A percentile compares a stretch with the other conserved stretches of the same genome.
phyloP scores from a whole-genome alignment of 495 filamentous ascomycete species.

The Hypoxylon lenormandii region DNA sequence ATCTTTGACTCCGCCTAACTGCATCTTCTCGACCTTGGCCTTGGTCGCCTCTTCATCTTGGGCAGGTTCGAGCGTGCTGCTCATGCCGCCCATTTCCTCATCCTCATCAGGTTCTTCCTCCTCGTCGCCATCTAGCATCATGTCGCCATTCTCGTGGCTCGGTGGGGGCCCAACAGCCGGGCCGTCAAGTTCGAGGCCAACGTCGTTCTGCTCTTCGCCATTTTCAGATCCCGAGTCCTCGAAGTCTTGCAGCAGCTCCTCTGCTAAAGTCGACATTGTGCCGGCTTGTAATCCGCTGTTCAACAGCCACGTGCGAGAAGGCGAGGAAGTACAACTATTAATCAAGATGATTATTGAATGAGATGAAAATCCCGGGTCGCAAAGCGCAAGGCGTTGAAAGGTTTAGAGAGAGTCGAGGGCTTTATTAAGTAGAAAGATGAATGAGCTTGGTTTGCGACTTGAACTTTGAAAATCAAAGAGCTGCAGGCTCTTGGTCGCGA shows the following conservation, averaged over 20 bases:
- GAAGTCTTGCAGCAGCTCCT: constrained; percentile 90
- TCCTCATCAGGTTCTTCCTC: constrained; percentile 64
- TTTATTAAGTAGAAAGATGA: constrained; percentile 12
- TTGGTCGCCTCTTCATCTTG: constrained; percentile 77
- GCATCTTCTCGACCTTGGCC: constrained; percentile 81
- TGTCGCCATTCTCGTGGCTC: constrained; percentile 51
- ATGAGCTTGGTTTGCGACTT: constrained; percentile 28
- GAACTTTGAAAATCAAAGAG: constrained; percentile 15
- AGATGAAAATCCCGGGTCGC: background rate
- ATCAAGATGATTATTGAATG: background rate
- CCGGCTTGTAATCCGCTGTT: constrained; percentile 13
- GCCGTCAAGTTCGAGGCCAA: constrained; percentile 52
- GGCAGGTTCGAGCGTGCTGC: constrained; percentile 56
- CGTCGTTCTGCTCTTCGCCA: constrained; percentile 66
- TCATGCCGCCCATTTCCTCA: constrained; percentile 66
- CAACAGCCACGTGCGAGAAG: background rate
- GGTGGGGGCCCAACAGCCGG: constrained; percentile 43
- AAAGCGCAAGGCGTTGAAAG: background rate
- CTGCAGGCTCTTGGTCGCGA: constrained; percentile 33
- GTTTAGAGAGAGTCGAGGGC: background rate
- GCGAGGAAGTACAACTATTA: background rate
- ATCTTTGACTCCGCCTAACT: constrained; percentile 75
- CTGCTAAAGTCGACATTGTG: constrained; percentile 80
- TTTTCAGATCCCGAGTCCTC: constrained; percentile 76
- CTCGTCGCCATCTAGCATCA: constrained; percentile 61